Evolutionary conservation across 164 flowering plant species (phyloP).

Genomic region (Magnolia kwangsiensis): DNA sequence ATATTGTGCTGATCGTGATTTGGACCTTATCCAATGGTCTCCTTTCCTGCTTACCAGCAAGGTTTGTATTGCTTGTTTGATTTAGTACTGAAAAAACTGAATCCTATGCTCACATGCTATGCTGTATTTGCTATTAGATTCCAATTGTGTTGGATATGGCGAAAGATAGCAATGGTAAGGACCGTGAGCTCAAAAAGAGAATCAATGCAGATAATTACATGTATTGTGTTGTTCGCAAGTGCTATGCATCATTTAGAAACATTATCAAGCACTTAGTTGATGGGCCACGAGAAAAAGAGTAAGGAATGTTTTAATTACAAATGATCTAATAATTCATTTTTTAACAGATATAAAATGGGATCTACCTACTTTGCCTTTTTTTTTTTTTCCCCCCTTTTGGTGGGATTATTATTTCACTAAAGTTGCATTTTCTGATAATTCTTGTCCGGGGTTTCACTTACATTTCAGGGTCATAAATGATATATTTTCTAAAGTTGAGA

Average conservation of each 20-base stretch:
- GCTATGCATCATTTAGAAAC: slow-evolving; percentile 79
- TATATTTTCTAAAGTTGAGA: slow-evolving; percentile 68
- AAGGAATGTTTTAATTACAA: slow-evolving; percentile 21
- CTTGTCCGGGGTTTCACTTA: slow-evolving; percentile 2
- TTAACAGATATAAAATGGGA: too few species aligned
- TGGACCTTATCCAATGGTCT: too few species aligned
- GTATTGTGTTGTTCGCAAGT: slow-evolving; percentile 81
- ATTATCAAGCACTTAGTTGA: slow-evolving; percentile 57
- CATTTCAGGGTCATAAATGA: slow-evolving; percentile 58
- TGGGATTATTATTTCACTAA: background rate
- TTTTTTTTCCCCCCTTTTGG: too few species aligned
- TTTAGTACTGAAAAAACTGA: too few species aligned
- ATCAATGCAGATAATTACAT: slow-evolving; percentile 63
- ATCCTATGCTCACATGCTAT: background rate
- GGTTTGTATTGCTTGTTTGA: too few species aligned
- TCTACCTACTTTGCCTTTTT: too few species aligned
- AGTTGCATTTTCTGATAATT: background rate
- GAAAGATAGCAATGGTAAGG: slow-evolving; percentile 88
- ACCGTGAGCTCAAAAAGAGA: slow-evolving; percentile 73
- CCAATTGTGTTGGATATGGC: slow-evolving; percentile 99
- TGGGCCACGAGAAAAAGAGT: slow-evolving; percentile 61
- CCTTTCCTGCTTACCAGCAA: too few species aligned
- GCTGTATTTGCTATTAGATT: slow-evolving; percentile 40
- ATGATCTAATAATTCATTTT: background rate
- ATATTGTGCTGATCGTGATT: too few species aligned